Evolutionary conservation across 2,329 filamentous ascomycete species (phyloP).

Genomic region (Pestalotiopsis fici): DNA sequence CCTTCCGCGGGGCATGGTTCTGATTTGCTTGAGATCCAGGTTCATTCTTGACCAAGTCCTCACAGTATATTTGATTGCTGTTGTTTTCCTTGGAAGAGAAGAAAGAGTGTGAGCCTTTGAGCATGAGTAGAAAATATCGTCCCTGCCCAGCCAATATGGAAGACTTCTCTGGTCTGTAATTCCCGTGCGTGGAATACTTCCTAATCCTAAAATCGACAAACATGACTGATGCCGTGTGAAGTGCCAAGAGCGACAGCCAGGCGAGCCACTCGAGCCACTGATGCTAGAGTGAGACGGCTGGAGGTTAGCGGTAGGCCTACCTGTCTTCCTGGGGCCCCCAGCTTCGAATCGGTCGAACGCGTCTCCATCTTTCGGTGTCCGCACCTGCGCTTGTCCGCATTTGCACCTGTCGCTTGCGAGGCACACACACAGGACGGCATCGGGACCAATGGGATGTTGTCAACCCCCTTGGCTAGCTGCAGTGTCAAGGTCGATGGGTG

Average conservation of each 20-base stretch:
- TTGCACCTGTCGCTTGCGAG: not conserved
- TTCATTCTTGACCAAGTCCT: not conserved
- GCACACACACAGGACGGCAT: not conserved
- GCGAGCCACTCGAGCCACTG: not conserved
- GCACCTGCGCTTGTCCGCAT: not conserved
- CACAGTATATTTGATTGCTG: not conserved
- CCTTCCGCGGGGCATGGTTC: not conserved
- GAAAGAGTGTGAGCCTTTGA: too few species aligned
- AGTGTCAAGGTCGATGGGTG: not conserved
- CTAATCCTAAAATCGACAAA: not conserved
- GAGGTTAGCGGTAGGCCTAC: not conserved
- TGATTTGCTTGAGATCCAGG: not conserved
- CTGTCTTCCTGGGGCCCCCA: not conserved
- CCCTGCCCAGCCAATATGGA: too few species aligned
- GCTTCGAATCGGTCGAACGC: not conserved
- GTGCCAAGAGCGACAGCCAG: not conserved
- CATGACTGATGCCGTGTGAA: not conserved
- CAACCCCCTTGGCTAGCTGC: not conserved
- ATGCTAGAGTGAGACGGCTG: not conserved
- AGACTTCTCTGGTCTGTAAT: too few species aligned
- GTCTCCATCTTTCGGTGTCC: not conserved
- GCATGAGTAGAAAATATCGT: too few species aligned
- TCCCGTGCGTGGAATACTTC: too few species aligned
- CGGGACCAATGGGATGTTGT: not conserved
- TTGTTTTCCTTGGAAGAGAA: not conserved